Percentiles rank a stretch among this genome's conserved stretches.
Evolutionary conservation across 768 basidiomycete genomes (phyloP).

Genomic region (Kockovaella imperatae): DNA sequence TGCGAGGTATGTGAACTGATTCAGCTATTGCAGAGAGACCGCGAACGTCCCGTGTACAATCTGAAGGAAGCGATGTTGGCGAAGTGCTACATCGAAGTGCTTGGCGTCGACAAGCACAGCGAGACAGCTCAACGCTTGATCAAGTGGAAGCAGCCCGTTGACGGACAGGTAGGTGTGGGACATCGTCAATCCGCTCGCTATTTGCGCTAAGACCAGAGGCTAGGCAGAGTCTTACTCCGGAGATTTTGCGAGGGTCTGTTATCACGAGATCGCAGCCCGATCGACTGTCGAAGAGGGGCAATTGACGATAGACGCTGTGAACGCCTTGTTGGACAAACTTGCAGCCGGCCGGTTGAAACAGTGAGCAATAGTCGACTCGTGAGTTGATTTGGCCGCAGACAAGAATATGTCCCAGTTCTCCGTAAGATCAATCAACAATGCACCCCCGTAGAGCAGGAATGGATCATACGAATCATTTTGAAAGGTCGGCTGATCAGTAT

Average conservation of each 20-base stretch:
- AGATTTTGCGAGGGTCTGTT: conserved; percentile 79
- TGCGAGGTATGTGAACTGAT: background rate
- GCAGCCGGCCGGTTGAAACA: conserved; percentile 56
- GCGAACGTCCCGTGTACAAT: conserved; percentile 84
- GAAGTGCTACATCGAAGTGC: conserved; percentile 81
- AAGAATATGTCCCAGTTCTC: conserved; percentile 64
- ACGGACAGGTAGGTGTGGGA: conserved; percentile 31
- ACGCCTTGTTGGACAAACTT: conserved; percentile 70
- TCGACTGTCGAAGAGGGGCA: conserved; percentile 63
- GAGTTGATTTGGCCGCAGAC: conserved; percentile 48
- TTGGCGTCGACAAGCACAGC: conserved; percentile 71
- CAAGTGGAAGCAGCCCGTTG: conserved; percentile 63
- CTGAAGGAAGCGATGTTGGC: conserved; percentile 91
- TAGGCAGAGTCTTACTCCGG: conserved; percentile 50
- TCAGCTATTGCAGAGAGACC: conserved; percentile 97
- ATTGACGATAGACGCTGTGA: conserved; percentile 74
- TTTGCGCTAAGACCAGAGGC: background rate
- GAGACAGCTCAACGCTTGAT: conserved; percentile 71
- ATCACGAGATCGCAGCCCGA: conserved; percentile 69
- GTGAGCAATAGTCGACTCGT: background rate
- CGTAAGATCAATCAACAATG: conserved; percentile 57
- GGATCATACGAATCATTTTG: conserved; percentile 92
- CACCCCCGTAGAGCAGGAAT: conserved; percentile 82
- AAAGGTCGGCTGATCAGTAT: conserved; percentile 56
- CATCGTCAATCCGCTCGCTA: background rate